phyloP scores from a whole-genome alignment of 129 eudicot species.

The Arctium minus region DNA sequence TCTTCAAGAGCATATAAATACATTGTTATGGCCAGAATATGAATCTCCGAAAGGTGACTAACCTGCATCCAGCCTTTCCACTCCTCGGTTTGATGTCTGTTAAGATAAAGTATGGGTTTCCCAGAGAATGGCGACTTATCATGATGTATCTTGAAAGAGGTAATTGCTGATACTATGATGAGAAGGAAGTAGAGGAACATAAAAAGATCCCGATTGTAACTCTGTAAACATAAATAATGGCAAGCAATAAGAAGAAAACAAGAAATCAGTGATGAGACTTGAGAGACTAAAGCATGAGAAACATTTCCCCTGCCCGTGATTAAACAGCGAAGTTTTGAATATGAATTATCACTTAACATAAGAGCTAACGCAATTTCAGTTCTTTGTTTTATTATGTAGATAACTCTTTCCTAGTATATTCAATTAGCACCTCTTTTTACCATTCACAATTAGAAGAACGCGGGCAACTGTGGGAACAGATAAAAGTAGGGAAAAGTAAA shows the following conservation, averaged over 20 bases:
- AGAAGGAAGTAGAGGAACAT: constrained; percentile 81
- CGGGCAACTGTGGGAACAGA: background rate
- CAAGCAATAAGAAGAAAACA: constrained; percentile 1
- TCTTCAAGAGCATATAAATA: background rate
- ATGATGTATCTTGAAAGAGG: constrained; percentile 78
- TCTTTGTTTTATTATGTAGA: background rate
- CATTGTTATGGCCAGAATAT: background rate
- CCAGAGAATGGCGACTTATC: constrained; percentile 85
- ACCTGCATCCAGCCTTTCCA: constrained; percentile 99
- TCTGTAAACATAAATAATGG: constrained; percentile 42
- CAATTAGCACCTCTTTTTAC: background rate
- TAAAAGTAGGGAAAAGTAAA: background rate
- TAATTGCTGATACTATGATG: constrained; percentile 75
- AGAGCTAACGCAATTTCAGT: background rate
- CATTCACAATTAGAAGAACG: background rate
- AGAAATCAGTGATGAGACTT: background rate
- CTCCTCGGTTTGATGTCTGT: constrained; percentile 95
- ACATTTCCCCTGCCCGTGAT: background rate
- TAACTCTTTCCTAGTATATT: background rate
- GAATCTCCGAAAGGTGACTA: background rate
- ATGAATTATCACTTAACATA: constrained; percentile 3
- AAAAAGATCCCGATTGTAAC: constrained; percentile 82
- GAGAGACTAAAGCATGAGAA: background rate
- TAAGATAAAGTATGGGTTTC: constrained; percentile 72
- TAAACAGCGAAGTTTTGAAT: background rate